A percentile compares a stretch with the other conserved stretches of the same genome.
phyloP scores from a whole-genome alignment of 768 basidiomycete genomes.

The Suillus decipiens region DNA sequence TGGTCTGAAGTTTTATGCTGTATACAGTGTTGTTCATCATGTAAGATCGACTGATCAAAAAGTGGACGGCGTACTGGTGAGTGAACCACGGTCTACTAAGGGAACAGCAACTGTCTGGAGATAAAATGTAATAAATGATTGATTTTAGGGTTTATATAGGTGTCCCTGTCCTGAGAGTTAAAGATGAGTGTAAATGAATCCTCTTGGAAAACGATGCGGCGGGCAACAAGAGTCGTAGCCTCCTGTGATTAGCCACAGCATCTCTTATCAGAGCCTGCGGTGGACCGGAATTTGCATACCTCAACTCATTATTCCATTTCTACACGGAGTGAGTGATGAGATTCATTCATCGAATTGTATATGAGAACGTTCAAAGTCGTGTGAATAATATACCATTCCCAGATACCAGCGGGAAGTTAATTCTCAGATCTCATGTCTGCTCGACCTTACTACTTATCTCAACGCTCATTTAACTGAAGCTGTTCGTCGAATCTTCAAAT shows the following conservation, averaged over 20 bases:
- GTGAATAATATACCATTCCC: not conserved
- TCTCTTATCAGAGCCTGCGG: not conserved
- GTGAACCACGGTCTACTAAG: not conserved
- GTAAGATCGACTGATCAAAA: not conserved
- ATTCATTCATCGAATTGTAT: too few species aligned
- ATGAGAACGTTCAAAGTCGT: not conserved
- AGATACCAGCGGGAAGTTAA: too few species aligned
- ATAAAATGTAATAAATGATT: conserved; percentile 1
- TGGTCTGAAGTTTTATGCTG: not conserved
- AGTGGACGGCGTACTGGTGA: not conserved
- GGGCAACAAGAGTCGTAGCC: not conserved
- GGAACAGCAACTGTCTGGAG: not conserved
- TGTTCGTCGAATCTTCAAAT: too few species aligned
- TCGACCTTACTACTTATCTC: too few species aligned
- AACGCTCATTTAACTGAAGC: too few species aligned
- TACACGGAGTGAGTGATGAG: too few species aligned
- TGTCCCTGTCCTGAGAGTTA: conserved; percentile 19
- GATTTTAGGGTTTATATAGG: conserved; percentile 15
- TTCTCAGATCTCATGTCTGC: too few species aligned
- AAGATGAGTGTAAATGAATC: not conserved
- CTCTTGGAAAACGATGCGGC: conserved; percentile 4
- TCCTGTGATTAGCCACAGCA: not conserved
- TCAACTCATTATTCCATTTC: not conserved
- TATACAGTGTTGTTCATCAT: not conserved
- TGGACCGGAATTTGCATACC: not conserved